Evolutionary conservation across 345 rosid genomes (phyloP), one percentile per base, ranked within the genome.

Genomic region (Gossypium arboreum): DNA sequence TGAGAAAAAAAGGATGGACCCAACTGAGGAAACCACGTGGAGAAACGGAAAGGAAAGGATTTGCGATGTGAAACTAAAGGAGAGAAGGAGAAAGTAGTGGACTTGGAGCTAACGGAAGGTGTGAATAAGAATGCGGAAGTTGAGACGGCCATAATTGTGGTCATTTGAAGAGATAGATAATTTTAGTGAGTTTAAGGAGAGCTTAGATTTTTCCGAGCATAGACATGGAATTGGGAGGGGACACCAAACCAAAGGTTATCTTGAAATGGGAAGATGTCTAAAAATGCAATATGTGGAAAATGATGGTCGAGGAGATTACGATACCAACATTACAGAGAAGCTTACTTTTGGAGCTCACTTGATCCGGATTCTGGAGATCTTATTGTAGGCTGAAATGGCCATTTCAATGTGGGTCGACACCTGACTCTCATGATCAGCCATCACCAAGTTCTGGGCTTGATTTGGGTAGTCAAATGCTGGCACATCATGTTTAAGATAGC

Each of bases 1-100:
- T 81, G 85, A 58, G 93, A 86, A 61, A 86, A 87, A 73, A 71
- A 73, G 70, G 72, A 55, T 10, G 81, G 78, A 72, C 87, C 84
- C 89, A 78, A 43, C 2, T 75, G 84, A 74, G 87, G 79, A 61
- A 81, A 72, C 78, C 80, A 73, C 57, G 75, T 45, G 59, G 87
- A 76, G 58, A 76, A 78, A 7, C 78, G 70, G 56, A 81, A 76
- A 58, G 76, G 85, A 45, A 84, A 63, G 25, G 79, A 64, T 83
- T 79, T 81, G 65, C 73, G 79, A 50, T 18, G 62, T 12, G 88
- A 71, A 74, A 76, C 75, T 7, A 77, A 67, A 77, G 76, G 72
- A 58, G 83, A 79, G 9, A 62, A 61, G 18, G 71, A 54, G 73
- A 55, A 68, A 54, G 50, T 66, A 41, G 76, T 58, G 51, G 86